These are phyloP conservation scores for Hansenula sp. DNA, from an alignment of 1,139 yeast genomes.

Conservation along the genomic window DNA sequence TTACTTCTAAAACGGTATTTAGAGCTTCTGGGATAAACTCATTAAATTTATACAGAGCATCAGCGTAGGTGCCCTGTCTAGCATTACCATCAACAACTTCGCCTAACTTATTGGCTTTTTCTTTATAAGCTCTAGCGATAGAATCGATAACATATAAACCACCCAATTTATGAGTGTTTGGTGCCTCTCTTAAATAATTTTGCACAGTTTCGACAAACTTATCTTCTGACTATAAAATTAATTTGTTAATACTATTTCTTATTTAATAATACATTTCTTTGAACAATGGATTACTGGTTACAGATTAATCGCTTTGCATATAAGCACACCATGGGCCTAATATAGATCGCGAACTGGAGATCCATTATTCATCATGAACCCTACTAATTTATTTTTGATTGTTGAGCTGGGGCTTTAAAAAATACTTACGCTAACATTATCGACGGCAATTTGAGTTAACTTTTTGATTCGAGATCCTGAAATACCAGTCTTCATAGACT, in stretches of 20 bases:
- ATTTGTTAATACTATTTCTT: neutral
- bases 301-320: no score
- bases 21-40: conserved; percentile 54
- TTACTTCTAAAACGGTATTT: conserved; percentile 54
- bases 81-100: conserved; percentile 42
- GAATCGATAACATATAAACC: conserved; percentile 90
- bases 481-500: conserved; percentile 81
- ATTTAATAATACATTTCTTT: neutral
- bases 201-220: conserved; percentile 55
- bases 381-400: no score
- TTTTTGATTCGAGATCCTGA: conserved; percentile 93
- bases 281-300: neutral
- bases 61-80: conserved; percentile 69
- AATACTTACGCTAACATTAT: conserved; percentile 46
- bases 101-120: conserved; percentile 58
- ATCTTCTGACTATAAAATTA: conserved; percentile 40
- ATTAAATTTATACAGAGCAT: conserved; percentile 62
- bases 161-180: conserved; percentile 73
- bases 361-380: no score
- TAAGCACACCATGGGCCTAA: no score
- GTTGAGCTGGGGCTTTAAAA: no score
- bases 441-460: conserved; percentile 72
- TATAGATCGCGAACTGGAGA: no score
- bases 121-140: conserved; percentile 79
- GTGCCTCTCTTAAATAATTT: conserved; percentile 54